Conservation (phyloP, 2,329 filamentous ascomycete genomes). For the Blastomyces parvus region DNA sequence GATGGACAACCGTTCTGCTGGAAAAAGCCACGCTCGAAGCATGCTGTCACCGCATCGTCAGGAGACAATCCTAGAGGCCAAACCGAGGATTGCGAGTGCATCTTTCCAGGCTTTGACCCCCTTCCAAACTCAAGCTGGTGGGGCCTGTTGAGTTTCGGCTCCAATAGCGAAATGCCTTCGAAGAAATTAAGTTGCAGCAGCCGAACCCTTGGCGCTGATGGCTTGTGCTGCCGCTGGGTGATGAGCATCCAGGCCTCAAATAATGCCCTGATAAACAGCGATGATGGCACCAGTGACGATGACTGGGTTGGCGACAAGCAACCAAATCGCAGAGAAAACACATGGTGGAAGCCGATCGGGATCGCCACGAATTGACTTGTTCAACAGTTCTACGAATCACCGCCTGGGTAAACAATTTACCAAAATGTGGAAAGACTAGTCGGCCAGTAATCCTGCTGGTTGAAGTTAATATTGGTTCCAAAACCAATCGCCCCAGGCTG, state of each 20-base stretch:
- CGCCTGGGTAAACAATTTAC: not conserved
- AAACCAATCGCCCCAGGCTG: not conserved
- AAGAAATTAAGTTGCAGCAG: conserved; percentile 1
- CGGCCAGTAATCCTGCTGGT: not conserved
- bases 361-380: not conserved
- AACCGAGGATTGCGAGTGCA: not conserved
- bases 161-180: conserved; percentile 1
- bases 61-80: not conserved
- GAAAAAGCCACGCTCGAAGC: not conserved
- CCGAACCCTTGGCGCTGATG: not conserved
- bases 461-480: not conserved
- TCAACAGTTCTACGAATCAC: not conserved
- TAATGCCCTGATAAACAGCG: too few species aligned
- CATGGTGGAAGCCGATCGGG: not conserved
- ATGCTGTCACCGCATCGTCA: not conserved
- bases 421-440: not conserved
- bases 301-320: not conserved
- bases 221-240: not conserved
- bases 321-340: not conserved
- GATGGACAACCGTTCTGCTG: not conserved
- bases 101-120: not conserved
- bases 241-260: not conserved
- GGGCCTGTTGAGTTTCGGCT: not conserved
- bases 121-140: not conserved
- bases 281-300: not conserved